Evolutionary conservation across 768 basidiomycete species (phyloP), one percentile per base, ranked within the genome.

Genomic region (Tulasnella sp.): DNA sequence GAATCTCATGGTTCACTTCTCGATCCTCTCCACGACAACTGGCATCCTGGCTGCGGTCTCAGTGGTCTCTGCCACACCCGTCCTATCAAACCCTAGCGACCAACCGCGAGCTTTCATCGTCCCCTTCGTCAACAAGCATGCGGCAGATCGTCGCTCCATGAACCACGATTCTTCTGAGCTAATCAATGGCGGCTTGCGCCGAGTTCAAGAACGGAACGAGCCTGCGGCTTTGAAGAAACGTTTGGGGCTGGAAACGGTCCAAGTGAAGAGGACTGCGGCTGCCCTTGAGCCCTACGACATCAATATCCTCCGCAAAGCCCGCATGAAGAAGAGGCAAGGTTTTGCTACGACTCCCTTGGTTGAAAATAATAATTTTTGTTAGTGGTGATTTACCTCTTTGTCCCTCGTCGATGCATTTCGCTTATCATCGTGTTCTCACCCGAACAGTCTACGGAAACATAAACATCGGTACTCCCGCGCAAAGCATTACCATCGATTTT

Each of bases 401-500:
- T 62, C 2, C 12, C 58, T 21, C 3, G 19, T 21, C 7, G 12
- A n/a, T n/a, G 58, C 27, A 5, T 4, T 31, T 31, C 58, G 27
- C 24, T 62, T 31, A 62, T 12, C 16, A n/a, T n/a, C n/a, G n/a
- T n/a, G 5, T 6, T 31, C 19, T 46, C 46, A 16, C 46, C 18
- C 27, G 18, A 2, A 31, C 58, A 62, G 58, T 62, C 58, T 62
- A 62, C 58, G 58, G 58, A 12, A 62, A 73, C 34, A 2, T 39
- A 36, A 16, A 73, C 36, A 44, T 73, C 71, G 78, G 78, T n/a
- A 79, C 78, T 7, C 78, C 78, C 12, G 24, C 72, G 1, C 78
- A 79, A 72, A 27, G 34, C 24, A 40, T 48, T 24, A 79, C 78
- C 38, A 71, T 79, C 40, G 72, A 79, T 44, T 79, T 79, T 31